These are phyloP conservation scores for Thymus mandschuricus DNA, from an alignment of 257 asterid genomes.

Conservation along the genomic window DNA sequence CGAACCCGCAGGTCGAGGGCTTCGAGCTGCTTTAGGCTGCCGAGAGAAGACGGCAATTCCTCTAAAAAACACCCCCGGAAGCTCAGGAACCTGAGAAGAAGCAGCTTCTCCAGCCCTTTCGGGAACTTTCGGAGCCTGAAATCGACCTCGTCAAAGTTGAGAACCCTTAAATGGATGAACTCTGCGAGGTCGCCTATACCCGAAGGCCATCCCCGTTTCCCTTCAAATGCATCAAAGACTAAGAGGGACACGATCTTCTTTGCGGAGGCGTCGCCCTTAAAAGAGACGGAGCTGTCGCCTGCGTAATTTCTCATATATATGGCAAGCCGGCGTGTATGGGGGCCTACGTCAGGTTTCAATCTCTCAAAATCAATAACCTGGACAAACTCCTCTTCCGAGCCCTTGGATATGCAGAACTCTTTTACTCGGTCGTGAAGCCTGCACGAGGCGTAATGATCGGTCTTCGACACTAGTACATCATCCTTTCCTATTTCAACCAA, in stretches of 20 bases:
- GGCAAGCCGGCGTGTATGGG: conserved; percentile 3
- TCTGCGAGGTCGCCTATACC: neutral
- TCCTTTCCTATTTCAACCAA: neutral
- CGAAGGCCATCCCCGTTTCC: neutral
- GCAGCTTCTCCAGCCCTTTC: neutral
- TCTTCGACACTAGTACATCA: neutral
- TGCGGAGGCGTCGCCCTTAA: neutral
- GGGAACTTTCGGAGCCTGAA: neutral
- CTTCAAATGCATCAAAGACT: neutral
- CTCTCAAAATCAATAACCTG: neutral
- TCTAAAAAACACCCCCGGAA: conserved; percentile 36
- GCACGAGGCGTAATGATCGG: neutral
- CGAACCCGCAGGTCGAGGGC: conserved; percentile 39
- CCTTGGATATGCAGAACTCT: neutral
- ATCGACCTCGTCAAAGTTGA: conserved; percentile 23
- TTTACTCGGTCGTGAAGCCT: neutral
- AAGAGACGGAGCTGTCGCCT: too few relatives aligned
- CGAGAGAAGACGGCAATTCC: conserved; percentile 22
- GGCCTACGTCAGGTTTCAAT: neutral
- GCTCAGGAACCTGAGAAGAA: conserved; percentile 35
- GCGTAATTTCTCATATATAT: conserved; percentile 4
- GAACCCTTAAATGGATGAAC: neutral
- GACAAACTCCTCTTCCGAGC: neutral
- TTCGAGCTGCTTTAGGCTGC: conserved; percentile 25
- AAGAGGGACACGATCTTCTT: conserved; percentile 29